Evolutionary conservation across 176 grass and related monocot genomes (phyloP), one percentile per base, ranked within the genome.

Genomic region (Hyparrhenia diplandra): DNA sequence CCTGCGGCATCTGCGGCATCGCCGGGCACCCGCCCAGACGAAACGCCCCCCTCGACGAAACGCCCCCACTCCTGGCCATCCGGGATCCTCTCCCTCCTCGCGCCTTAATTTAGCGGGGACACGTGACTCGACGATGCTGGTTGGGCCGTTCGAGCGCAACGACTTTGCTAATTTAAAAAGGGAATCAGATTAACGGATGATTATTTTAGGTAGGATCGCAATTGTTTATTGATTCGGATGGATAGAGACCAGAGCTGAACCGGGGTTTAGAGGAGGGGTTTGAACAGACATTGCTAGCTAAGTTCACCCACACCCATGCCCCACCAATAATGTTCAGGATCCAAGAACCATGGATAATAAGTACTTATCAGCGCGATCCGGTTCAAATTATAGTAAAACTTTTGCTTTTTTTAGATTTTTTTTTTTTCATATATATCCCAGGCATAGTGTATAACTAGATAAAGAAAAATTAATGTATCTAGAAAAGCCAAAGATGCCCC

Each of bases 141-240:
- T 39, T 80, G 2, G 63, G 39, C 63, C 21, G 42, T 64, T 67
- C 14, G 29, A 52, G 62, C 20, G n/a, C 42, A 5, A 16, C 29
- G 18, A 29, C 45, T 30, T 30, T 5, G 14, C 14, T 73, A 52
- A 31, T 67, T 66, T 45, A 65, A 4, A 81, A 23, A 40, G 0
- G 32, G 34, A n/a, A 18, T 40, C n/a, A n/a, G n/a, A 79, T 67
- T 43, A 60, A 21, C 40, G 59, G 76, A 35, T 66, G 32, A 51
- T 34, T 24, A 3, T 79, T 34, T 29, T 24, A 32, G 61, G 28
- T 24, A 42, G 61, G 60, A 34, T 49, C 39, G 40, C 39, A 31
- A 4, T 46, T 62, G 13, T 64, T 64, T 77, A 13, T 78, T 83
- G 65, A 83, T 35, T 79, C 43, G 76, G 45, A 4, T 40, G 14